These are phyloP conservation scores for Suillus lakei DNA, from an alignment of 768 basidiomycete species.

Conservation along the genomic window DNA sequence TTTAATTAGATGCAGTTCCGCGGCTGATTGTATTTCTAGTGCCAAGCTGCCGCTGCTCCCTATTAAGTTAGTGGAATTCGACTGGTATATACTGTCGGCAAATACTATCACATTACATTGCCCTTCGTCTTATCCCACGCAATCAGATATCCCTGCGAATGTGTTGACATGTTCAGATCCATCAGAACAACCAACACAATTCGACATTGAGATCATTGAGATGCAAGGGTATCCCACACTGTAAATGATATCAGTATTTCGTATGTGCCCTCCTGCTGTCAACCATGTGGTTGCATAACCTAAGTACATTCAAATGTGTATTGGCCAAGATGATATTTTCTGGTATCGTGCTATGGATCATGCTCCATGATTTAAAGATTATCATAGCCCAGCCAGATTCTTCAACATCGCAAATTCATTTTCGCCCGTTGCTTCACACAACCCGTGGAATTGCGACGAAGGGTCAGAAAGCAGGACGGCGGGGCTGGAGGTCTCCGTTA, in stretches of 20 bases:
- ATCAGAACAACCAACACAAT: neutral
- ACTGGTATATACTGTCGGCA: neutral
- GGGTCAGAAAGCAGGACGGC: constrained; percentile 56
- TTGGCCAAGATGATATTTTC: constrained; percentile 24
- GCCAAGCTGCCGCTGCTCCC: constrained; percentile 74
- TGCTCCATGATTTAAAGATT: neutral
- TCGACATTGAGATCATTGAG: neutral
- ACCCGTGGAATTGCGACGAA: constrained; percentile 62
- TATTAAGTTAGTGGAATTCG: constrained; percentile 38
- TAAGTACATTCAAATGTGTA: neutral
- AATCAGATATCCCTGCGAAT: neutral
- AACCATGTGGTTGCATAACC: neutral
- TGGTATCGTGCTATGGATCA: constrained; percentile 5
- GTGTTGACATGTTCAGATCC: too few species aligned
- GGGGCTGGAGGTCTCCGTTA: constrained; percentile 43
- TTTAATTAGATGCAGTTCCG: constrained; percentile 9
- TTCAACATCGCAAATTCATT: constrained; percentile 71
- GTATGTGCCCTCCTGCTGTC: neutral
- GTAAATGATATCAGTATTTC: neutral
- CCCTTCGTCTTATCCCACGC: neutral
- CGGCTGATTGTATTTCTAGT: constrained; percentile 44
- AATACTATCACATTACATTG: neutral
- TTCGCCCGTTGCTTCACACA: constrained; percentile 78
- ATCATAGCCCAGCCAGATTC: constrained; percentile 57
- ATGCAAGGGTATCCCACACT: neutral